phyloP scores from a whole-genome alignment of 805 yeast genomes.

The Starmerella gropengiesseri region DNA sequence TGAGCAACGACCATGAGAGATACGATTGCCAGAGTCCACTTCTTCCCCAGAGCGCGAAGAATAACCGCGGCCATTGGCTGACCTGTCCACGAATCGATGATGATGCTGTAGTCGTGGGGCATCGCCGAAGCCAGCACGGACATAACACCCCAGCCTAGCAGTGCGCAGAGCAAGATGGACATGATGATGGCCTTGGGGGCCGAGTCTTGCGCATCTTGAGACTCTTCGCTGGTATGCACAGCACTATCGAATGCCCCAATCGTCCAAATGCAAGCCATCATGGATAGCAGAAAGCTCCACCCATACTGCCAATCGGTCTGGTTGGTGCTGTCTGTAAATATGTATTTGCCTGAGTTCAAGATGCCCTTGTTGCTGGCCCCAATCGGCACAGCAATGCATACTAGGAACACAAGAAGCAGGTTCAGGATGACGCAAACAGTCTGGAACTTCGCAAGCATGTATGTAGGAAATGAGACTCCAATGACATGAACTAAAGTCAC shows the following conservation, averaged over 20 bases:
- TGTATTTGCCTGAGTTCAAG: constrained; percentile 42
- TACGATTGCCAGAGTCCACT: constrained; percentile 57
- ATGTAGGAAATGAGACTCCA: constrained; percentile 50
- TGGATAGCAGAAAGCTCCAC: constrained; percentile 43
- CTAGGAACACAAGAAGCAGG: constrained; percentile 41
- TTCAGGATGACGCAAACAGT: constrained; percentile 48
- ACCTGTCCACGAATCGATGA: constrained; percentile 36
- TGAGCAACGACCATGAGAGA: constrained; percentile 48
- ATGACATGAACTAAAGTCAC: constrained; percentile 44
- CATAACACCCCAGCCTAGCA: constrained; percentile 47
- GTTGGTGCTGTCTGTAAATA: constrained; percentile 45
- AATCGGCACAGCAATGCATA: constrained; percentile 54
- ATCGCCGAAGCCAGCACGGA: constrained; percentile 43
- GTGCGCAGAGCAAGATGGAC: constrained; percentile 47
- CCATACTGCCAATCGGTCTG: constrained; percentile 48
- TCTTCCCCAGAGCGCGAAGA: constrained; percentile 50
- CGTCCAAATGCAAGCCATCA: constrained; percentile 68
- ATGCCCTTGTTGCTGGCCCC: constrained; percentile 32
- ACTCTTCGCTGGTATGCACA: constrained; percentile 65
- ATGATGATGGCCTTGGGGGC: constrained; percentile 57
- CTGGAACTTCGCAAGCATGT: constrained; percentile 48
- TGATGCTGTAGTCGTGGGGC: constrained; percentile 32
- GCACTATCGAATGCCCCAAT: constrained; percentile 65
- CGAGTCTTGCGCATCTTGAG: constrained; percentile 47
- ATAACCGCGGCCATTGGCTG: constrained; percentile 59